Evolutionary conservation across 2,329 filamentous ascomycete species (phyloP), one percentile per base, ranked within the genome.

Genomic region (Fusarium odoratissimum): DNA sequence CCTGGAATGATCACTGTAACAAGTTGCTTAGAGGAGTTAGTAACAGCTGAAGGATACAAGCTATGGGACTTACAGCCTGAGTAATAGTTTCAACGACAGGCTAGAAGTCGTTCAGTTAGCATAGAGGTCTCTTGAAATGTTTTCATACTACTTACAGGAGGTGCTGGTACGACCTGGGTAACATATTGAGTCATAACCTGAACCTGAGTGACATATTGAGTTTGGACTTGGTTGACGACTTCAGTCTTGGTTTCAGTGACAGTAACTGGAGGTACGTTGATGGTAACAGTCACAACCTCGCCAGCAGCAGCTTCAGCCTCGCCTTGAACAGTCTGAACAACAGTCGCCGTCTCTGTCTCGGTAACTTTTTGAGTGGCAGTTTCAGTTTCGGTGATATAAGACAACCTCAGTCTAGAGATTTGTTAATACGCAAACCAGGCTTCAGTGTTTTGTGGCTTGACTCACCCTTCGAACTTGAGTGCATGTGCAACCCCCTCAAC

Each of bases 391-490:
- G 73, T 78, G 49, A 79, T 41, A 35, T 75, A 73, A 17, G 76
- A 77, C 45, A 77, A 38, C 37, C 73, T 66, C 59, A 77, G 59
- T 33, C 76, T 77, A 31, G 30, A 35, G 28, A 38, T n/a, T 52
- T 63, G 62, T 67, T 63, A 68, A n/a, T 8, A 21, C 25, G n/a
- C 25, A 38, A 35, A 11, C 25, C 7, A 30, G 35, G 11, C 19
- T n/a, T n/a, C 17, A 19, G 35, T 25, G 17, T 28, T 23, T 54
- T 10, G 38, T 4, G 35, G n/a, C 31, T 30, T 44, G 33, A 37
- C 28, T 64, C 49, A 70, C 76, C 76, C 76, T 77, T 78, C 76
- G 40, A 77, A 77, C 42, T 75, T 74, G 31, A 58, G 46, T 10
- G 56, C 67, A 13, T 61, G 38, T 23, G 46, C 65, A 38, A 45